These are phyloP conservation scores for Umbelopsis isabellina DNA, from an alignment of 192 early-diverging fungal species.

Conservation along the genomic window DNA sequence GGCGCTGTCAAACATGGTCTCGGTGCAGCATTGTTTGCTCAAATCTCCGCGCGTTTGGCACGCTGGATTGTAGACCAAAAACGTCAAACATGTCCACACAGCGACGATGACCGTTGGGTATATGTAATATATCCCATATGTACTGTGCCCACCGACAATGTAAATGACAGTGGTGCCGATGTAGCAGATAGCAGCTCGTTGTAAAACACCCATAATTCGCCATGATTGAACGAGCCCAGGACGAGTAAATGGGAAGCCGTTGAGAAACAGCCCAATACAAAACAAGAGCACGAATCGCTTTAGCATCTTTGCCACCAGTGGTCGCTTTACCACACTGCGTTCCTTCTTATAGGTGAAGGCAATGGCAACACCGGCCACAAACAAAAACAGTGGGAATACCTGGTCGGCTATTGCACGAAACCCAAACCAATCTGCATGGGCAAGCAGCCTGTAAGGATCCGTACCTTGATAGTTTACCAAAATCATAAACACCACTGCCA, in stretches of 20 bases:
- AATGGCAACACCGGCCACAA: slow-evolving; percentile 52
- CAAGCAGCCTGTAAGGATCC: slow-evolving; percentile 36
- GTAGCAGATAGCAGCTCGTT: slow-evolving; percentile 51
- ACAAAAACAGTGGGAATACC: slow-evolving; percentile 61
- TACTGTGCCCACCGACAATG: not conserved
- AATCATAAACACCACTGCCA: slow-evolving; percentile 53
- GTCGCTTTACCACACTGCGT: not conserved
- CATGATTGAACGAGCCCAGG: not conserved
- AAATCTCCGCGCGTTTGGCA: slow-evolving; percentile 25
- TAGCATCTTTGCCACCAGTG: slow-evolving; percentile 30
- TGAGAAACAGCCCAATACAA: slow-evolving; percentile 39
- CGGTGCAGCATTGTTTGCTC: slow-evolving; percentile 10
- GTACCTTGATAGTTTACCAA: slow-evolving; percentile 55
- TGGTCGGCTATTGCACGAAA: slow-evolving; percentile 42
- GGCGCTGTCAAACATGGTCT: slow-evolving; percentile 7
- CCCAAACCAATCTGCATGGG: slow-evolving; percentile 51
- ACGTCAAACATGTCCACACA: slow-evolving; percentile 25
- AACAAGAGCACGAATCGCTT: slow-evolving; percentile 36
- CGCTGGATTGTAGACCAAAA: slow-evolving; percentile 24
- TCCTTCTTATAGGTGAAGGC: slow-evolving; percentile 20
- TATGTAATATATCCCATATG: not conserved
- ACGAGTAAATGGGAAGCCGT: slow-evolving; percentile 28
- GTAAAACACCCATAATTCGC: slow-evolving; percentile 48
- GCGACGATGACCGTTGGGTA: slow-evolving; percentile 17
- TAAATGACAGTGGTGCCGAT: slow-evolving; percentile 25